Base-by-base conservation (phyloP, 148 eudicot genomes). In the Arbutus unedo region DNA sequence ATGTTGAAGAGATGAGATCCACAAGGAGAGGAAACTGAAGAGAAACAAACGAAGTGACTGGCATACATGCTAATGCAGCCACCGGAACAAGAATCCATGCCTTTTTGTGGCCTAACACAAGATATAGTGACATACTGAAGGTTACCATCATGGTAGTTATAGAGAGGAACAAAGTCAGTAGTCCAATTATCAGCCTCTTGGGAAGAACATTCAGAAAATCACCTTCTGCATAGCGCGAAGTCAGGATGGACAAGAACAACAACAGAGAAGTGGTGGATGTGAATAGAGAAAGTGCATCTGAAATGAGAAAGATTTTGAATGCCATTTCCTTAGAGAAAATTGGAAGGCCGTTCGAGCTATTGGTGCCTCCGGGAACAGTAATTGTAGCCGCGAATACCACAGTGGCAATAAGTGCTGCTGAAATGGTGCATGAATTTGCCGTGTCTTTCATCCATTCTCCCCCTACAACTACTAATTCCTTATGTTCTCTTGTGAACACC, bases 371-470 rank as follows among this genome's bases (percentile, higher is more conserved):
- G 0, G 64, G 79, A 0, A 77, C 48, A 1, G 64, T 77, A 13
- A 77, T 15, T 7, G 62, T 21, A 1, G 79, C 79, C 15, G 64
- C 79, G 54, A 77, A 77, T 15, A 54, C 64, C 5, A 77, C 14
- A 1, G 23, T 53, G 21, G 16, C 79, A 77, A 77, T 53, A 5
- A 54, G 47, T 31, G 64, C 19, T 54, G 79, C 64, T 4, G 23
- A 16, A 7, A 77, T 38, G 15, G 79, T 54, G 47, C 62, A 77
- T 25, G 79, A 77, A 31, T 77, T 77, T 77, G 79, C 64, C 3
- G 64, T 54, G 47, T 15, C 64, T 77, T 54, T 77, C 79, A 77
- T 54, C 64, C 64, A 77, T 31, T 54, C 18, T 1, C 16, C 62
- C 2, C 64, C 64, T 51, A 25, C 19, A 50, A 15, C 23, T 38